A percentile compares a stretch with the other conserved stretches of the same genome.
Conservation (phyloP, 176 grass and related monocot species). For the Carex scoparia region DNA sequence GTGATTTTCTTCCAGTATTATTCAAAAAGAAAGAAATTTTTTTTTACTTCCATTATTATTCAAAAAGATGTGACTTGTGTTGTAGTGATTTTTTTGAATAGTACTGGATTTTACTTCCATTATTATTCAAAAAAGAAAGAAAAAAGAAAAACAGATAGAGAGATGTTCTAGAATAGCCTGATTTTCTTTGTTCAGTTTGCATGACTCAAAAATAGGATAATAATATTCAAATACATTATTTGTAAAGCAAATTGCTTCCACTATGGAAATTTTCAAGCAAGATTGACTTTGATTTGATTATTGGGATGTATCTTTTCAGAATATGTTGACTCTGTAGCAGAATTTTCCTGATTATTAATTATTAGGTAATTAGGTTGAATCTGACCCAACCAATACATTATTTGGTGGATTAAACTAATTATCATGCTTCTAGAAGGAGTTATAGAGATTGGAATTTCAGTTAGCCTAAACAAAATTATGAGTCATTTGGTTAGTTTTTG, state of each 20-base stretch:
- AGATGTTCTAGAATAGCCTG: neutral
- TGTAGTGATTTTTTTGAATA: too few relatives aligned
- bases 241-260: neutral
- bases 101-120: neutral
- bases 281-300: neutral
- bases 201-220: neutral
- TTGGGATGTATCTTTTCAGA: too few relatives aligned
- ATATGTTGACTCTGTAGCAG: neutral
- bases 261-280: neutral
- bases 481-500: neutral
- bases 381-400: neutral
- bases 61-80: too few relatives aligned
- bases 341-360: neutral
- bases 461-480: neutral
- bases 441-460: neutral
- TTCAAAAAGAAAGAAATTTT: too few relatives aligned
- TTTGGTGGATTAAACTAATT: neutral
- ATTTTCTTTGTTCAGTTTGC: neutral
- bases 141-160: too few relatives aligned
- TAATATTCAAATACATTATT: neutral
- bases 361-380: neutral
- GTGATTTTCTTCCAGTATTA: too few relatives aligned
- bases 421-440: neutral
- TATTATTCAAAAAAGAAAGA: neutral
- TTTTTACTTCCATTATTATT: too few relatives aligned